Evolutionary conservation across 139 green algal genomes (phyloP).

Genomic region (Auxenochlorella pyrenoidosa): DNA sequence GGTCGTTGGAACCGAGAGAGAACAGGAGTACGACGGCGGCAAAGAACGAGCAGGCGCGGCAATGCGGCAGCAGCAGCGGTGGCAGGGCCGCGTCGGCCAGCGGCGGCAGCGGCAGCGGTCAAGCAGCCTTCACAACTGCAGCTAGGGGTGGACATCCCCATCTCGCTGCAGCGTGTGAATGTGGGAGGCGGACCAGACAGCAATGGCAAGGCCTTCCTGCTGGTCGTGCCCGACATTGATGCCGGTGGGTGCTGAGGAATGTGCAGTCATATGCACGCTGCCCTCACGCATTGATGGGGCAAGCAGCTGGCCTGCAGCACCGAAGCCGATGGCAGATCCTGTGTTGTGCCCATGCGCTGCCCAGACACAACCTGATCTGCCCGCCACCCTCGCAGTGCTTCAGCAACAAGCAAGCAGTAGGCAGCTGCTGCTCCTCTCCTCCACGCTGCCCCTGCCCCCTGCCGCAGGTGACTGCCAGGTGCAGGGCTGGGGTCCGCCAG

Average conservation of each 20-base stretch:
- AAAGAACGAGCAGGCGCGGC: no score
- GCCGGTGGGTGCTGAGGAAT: neutral
- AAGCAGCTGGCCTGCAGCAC: no score
- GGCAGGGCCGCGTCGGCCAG: neutral
- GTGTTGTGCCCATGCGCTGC: neutral
- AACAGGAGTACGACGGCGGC: no score
- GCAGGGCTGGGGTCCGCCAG: no score
- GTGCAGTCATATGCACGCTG: no score
- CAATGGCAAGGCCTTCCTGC: neutral
- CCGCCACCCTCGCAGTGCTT: no score
- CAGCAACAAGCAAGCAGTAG: no score
- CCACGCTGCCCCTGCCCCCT: neutral
- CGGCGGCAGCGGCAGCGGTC: neutral
- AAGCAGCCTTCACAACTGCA: neutral
- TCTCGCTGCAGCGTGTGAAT: neutral
- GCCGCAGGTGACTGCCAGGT: neutral
- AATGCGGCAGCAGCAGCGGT: neutral
- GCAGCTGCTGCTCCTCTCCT: no score
- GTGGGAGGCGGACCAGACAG: neutral
- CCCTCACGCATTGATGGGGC: no score
- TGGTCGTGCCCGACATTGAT: constrained; percentile 43
- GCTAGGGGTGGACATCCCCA: constrained; percentile 22
- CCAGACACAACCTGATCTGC: neutral
- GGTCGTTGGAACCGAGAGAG: no score
- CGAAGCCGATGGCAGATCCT: no score